Evolutionary conservation across 2,329 filamentous ascomycete genomes (phyloP).

Genomic region (Pseudogymnoascus sp.): DNA sequence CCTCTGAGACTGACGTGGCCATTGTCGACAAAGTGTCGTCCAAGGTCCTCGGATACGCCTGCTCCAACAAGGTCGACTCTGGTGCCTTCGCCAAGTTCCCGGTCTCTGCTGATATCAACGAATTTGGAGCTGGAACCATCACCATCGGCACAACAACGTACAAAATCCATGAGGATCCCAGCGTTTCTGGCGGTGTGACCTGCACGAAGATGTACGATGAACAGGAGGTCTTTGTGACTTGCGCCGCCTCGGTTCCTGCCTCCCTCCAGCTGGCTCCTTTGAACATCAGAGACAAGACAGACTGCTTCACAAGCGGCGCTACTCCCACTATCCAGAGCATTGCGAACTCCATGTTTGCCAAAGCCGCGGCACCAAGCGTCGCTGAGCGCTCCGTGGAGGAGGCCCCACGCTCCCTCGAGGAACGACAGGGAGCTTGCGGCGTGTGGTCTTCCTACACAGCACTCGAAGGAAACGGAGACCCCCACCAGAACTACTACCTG

Average conservation of each 20-base stretch:
- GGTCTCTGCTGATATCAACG: background rate
- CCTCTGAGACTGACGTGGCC: background rate
- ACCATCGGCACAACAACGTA: background rate
- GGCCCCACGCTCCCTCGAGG: background rate
- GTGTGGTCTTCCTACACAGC: background rate
- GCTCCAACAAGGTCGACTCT: background rate
- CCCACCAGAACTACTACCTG: background rate
- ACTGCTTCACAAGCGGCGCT: background rate
- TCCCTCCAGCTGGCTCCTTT: background rate
- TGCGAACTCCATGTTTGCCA: background rate
- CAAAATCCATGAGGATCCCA: background rate
- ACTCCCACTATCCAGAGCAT: background rate
- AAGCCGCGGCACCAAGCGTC: background rate
- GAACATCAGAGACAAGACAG: background rate
- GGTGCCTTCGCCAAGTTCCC: background rate
- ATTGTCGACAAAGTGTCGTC: background rate
- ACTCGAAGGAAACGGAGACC: background rate
- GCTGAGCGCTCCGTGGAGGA: background rate
- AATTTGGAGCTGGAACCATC: background rate
- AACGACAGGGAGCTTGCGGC: background rate
- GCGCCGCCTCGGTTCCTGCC: background rate
- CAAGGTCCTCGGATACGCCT: background rate
- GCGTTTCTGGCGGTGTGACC: background rate
- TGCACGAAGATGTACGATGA: background rate
- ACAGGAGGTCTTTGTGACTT: background rate